Evolutionary conservation across 345 rosid genomes (phyloP).

Genomic region (Brassica cretica): DNA sequence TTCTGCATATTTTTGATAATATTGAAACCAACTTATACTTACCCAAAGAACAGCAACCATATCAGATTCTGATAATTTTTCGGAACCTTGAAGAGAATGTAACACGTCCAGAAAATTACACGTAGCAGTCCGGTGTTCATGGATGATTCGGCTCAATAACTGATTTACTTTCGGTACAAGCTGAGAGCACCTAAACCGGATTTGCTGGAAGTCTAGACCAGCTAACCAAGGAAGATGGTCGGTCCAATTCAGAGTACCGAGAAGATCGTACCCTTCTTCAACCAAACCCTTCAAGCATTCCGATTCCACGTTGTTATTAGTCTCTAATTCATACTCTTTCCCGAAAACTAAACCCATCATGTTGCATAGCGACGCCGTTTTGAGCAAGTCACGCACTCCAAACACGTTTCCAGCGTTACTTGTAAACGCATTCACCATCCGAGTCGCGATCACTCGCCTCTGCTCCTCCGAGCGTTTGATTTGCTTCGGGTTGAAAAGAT

Average conservation of each 20-base stretch:
- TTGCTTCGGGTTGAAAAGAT: constrained; percentile 65
- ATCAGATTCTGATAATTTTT: constrained; percentile 56
- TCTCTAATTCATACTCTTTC: constrained; percentile 46
- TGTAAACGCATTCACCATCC: constrained; percentile 49
- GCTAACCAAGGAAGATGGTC: constrained; percentile 76
- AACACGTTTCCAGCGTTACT: constrained; percentile 21
- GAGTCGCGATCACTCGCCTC: constrained; percentile 46
- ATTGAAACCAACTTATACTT: constrained; percentile 1
- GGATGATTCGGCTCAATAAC: constrained; percentile 54
- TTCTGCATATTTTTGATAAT: background rate
- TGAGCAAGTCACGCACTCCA: constrained; percentile 53
- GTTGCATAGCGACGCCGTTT: constrained; percentile 67
- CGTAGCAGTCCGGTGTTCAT: constrained; percentile 43
- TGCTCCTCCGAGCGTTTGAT: constrained; percentile 52
- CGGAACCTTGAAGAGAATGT: constrained; percentile 57
- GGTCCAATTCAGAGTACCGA: constrained; percentile 70
- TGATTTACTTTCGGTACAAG: constrained; percentile 65
- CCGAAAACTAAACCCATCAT: constrained; percentile 80
- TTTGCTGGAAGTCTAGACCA: constrained; percentile 63
- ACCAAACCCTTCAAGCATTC: constrained; percentile 55
- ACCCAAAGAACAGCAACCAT: constrained; percentile 87
- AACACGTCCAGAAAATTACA: constrained; percentile 64
- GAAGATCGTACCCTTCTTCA: constrained; percentile 67
- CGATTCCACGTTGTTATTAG: constrained; percentile 37
- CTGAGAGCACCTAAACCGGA: constrained; percentile 62